A percentile compares a stretch with the other conserved stretches of the same genome.
Evolutionary conservation across 805 yeast species (phyloP).

Genomic region (Ogataea neopini): DNA sequence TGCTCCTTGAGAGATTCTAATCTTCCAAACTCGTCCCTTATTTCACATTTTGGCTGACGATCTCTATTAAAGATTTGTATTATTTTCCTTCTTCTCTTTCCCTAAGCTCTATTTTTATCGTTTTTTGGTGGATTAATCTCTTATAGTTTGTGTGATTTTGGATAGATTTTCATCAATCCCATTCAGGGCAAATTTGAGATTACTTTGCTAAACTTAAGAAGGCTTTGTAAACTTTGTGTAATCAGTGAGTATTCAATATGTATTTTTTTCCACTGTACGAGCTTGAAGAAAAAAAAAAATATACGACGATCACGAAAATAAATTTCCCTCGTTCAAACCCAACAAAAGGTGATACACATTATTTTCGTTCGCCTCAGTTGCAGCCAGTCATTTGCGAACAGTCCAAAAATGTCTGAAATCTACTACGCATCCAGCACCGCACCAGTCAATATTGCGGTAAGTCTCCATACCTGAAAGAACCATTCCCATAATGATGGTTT

Average conservation of each 20-base stretch:
- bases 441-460: constrained; percentile 93
- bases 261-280: background rate
- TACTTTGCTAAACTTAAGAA: background rate
- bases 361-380: background rate
- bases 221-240: background rate
- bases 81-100: constrained; percentile 14
- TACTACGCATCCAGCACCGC: constrained; percentile 86
- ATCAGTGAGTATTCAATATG: background rate
- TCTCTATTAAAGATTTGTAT: constrained; percentile 17
- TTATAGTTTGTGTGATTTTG: background rate
- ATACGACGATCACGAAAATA: background rate
- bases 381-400: background rate
- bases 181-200: background rate
- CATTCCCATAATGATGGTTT: background rate
- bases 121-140: background rate
- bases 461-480: constrained; percentile 30
- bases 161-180: background rate
- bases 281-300: background rate
- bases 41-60: constrained; percentile 7
- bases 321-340: background rate
- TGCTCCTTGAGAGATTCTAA: constrained; percentile 13
- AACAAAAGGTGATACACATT: background rate
- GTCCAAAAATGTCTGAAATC: constrained; percentile 33
- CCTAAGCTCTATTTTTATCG: constrained; percentile 8
- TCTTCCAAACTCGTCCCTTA: background rate